Conservation (phyloP, 1,284 basidiomycete species). For the Puccinia polysora region DNA sequence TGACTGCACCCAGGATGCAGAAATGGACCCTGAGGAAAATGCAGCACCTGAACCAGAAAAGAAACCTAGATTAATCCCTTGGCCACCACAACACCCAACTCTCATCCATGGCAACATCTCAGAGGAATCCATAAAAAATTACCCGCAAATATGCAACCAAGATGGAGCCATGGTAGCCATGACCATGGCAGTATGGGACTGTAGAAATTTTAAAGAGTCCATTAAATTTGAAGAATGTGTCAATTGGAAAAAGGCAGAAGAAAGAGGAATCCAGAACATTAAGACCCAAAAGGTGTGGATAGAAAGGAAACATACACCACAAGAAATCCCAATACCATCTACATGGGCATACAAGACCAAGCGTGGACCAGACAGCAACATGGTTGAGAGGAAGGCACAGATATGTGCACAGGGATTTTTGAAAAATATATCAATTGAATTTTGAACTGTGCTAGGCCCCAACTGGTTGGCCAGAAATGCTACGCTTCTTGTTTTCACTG, state of each 20-base stretch:
- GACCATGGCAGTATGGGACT: not conserved
- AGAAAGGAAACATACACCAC: not conserved
- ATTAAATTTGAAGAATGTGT: not conserved
- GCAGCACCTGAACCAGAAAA: too few relatives aligned
- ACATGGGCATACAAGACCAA: not conserved
- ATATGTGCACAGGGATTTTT: not conserved
- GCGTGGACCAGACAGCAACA: not conserved
- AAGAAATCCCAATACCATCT: not conserved
- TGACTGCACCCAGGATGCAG: too few relatives aligned
- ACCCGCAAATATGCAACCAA: too few relatives aligned
- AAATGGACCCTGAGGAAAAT: too few relatives aligned
- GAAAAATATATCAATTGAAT: too few relatives aligned
- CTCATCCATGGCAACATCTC: too few relatives aligned
- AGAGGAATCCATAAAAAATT: too few relatives aligned
- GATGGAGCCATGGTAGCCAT: too few relatives aligned
- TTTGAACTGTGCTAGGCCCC: too few relatives aligned
- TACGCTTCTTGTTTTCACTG: not conserved
- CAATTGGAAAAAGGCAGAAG: not conserved
- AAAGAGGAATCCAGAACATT: not conserved
- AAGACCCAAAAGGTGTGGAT: not conserved
- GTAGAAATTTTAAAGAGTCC: not conserved
- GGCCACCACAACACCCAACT: too few relatives aligned
- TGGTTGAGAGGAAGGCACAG: not conserved
- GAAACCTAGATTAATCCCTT: too few relatives aligned
- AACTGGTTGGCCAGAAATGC: too few relatives aligned